Evolutionary conservation across 805 yeast species (phyloP).

Genomic region (Phaffomyces thermotolerans): DNA sequence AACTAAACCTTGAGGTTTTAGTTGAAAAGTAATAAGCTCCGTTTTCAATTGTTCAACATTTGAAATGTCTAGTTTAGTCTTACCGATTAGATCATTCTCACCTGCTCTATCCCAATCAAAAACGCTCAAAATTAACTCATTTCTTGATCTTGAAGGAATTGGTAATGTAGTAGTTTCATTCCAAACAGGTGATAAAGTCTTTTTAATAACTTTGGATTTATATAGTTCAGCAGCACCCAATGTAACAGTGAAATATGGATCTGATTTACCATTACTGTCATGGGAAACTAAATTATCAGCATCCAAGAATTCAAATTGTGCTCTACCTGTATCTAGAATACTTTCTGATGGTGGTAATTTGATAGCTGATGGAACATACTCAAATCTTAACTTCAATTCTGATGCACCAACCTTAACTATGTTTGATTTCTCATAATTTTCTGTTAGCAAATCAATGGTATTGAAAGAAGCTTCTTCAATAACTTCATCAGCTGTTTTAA

Average conservation of each 20-base stretch:
- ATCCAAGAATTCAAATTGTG: constrained; percentile 48
- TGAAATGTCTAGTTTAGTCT: constrained; percentile 41
- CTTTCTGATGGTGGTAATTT: constrained; percentile 52
- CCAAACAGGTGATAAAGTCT: constrained; percentile 69
- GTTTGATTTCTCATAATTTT: constrained; percentile 40
- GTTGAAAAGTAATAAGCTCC: constrained; percentile 39
- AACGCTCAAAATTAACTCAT: constrained; percentile 40
- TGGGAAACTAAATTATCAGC: constrained; percentile 50
- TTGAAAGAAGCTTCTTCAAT: constrained; percentile 41
- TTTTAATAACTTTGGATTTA: constrained; percentile 57
- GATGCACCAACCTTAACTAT: constrained; percentile 38
- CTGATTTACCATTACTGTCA: constrained; percentile 72
- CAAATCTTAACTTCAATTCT: constrained; percentile 41
- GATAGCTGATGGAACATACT: constrained; percentile 52
- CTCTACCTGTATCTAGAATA: constrained; percentile 58
- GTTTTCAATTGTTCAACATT: constrained; percentile 38
- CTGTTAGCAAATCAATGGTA: constrained; percentile 48
- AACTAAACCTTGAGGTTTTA: constrained; percentile 63
- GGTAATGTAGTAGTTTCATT: constrained; percentile 58
- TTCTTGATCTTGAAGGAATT: constrained; percentile 54
- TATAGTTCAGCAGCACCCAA: constrained; percentile 47
- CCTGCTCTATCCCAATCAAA: constrained; percentile 80
- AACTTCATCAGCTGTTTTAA: constrained; percentile 41
- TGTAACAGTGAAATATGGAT: constrained; percentile 53
- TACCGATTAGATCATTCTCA: constrained; percentile 54